These are phyloP conservation scores for Russula earlei DNA, from an alignment of 768 basidiomycete species.

Conservation along the genomic window DNA sequence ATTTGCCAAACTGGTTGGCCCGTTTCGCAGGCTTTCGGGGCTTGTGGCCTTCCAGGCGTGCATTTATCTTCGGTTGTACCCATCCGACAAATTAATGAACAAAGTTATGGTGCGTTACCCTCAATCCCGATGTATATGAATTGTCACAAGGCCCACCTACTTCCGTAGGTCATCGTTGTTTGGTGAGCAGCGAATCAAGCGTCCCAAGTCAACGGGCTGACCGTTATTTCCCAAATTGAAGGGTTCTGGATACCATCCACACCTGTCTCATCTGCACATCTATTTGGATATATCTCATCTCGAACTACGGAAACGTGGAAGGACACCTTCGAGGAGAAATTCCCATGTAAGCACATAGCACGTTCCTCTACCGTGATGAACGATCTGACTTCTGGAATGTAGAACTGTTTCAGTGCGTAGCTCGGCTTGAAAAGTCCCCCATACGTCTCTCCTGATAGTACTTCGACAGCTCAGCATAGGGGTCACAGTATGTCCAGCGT, in stretches of 20 bases:
- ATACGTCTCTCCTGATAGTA: background rate
- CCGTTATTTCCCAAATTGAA: background rate
- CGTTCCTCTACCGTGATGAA: background rate
- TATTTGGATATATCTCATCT: conserved; percentile 17
- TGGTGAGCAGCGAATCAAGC: conserved; percentile 6
- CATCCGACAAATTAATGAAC: background rate
- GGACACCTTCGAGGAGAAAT: background rate
- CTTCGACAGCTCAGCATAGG: conserved; percentile 16
- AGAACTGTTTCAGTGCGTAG: conserved; percentile 15
- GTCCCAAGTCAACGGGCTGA: background rate
- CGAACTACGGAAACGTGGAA: conserved; percentile 14
- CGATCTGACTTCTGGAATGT: background rate
- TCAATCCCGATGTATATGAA: background rate
- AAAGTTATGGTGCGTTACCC: conserved; percentile 10
- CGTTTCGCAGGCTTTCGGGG: conserved; percentile 14
- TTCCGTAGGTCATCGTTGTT: conserved; percentile 6
- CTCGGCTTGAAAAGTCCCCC: background rate
- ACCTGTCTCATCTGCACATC: conserved; percentile 13
- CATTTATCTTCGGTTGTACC: conserved; percentile 16
- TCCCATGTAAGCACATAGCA: conserved; percentile 4
- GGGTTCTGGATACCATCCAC: conserved; percentile 13
- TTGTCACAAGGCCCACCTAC: background rate
- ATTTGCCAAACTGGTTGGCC: background rate
- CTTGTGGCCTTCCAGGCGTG: conserved; percentile 9
- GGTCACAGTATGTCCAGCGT: conserved; percentile 12